Evolutionary conservation across 2,329 filamentous ascomycete genomes (phyloP), one percentile per base, ranked within the genome.

Genomic region (Sporothrix humicola): DNA sequence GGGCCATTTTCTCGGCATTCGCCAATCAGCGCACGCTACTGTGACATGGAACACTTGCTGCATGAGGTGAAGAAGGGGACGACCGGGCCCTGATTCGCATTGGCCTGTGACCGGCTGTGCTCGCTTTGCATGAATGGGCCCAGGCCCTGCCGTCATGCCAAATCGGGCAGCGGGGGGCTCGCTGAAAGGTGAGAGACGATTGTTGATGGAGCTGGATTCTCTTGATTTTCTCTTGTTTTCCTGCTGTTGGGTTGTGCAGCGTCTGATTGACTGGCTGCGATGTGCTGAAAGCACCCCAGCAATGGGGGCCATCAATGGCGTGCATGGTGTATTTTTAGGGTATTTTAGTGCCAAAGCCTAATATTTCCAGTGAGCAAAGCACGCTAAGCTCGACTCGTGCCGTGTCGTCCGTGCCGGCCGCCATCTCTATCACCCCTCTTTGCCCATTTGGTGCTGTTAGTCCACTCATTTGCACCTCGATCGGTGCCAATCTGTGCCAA

Each of bases 21-120:
- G 69, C 83, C 82, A 85, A 85, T 85, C 80, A 83, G 42, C 59
- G 76, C 69, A 46, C 74, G 74, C 75, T 73, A 74, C 76, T 52
- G 74, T 73, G 73, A 77, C 78, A 80, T 83, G 82, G 80, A 83
- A 83, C 82, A 80, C 79, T 81, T 81, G 77, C 75, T 83, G 83
- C 82, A 82, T 82, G 81, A 80, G 78, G 71, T 68, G 71, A 61
- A 54, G 71, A 74, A 58, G 37, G 77, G 77, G 76, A 54, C 50
- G 44, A 13, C 46, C 23, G 78, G 78, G 79, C 77, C 76, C 77
- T 81, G 81, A 81, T 81, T 82, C 78, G 81, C 79, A 79, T 74
- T 54, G 54, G 54, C 65, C 76, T 79, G 79, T 78, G 78, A 80
- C 78, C 77, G 73, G 69, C 70, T 71, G 72, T 59, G 72, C 72